Percentiles rank a stretch among this genome's conserved stretches.
These are phyloP conservation scores for Zygnema circumcarinatum DNA, from an alignment of 139 green algal species.

Conservation along the genomic window DNA sequence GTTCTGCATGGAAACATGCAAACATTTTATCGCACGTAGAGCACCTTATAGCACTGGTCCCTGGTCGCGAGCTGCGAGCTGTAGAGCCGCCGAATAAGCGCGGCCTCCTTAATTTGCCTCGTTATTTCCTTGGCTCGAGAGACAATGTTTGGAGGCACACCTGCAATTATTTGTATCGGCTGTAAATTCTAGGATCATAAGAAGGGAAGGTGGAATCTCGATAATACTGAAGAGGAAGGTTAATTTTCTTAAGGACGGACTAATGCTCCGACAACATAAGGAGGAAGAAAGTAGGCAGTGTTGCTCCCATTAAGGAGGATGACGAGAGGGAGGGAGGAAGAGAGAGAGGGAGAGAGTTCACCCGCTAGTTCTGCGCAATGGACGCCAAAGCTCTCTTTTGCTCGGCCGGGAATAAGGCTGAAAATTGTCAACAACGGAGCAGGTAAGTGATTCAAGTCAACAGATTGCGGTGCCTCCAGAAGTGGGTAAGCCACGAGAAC, in stretches of 20 bases:
- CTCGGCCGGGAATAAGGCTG: conserved; percentile 12
- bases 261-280: background rate
- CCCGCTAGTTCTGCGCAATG: conserved; percentile 6
- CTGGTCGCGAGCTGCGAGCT: background rate
- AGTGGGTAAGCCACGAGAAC: background rate
- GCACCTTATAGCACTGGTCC: background rate
- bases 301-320: background rate
- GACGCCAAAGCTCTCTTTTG: conserved; percentile 12
- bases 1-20: background rate
- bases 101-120: background rate
- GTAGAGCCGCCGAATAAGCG: background rate
- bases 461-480: background rate
- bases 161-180: background rate
- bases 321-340: background rate
- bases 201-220: background rate
- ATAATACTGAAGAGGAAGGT: background rate
- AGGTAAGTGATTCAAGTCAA: background rate
- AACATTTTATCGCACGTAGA: background rate
- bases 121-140: conserved; percentile 2
- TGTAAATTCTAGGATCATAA: background rate
- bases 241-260: background rate
- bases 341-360: background rate
- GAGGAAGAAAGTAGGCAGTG: background rate
- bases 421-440: background rate
- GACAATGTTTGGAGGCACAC: conserved; percentile 3